A percentile compares a stretch with the other conserved stretches of the same genome.
Conservation (phyloP, 108 stramenopile genomes). For the Skeletonema potamos region DNA sequence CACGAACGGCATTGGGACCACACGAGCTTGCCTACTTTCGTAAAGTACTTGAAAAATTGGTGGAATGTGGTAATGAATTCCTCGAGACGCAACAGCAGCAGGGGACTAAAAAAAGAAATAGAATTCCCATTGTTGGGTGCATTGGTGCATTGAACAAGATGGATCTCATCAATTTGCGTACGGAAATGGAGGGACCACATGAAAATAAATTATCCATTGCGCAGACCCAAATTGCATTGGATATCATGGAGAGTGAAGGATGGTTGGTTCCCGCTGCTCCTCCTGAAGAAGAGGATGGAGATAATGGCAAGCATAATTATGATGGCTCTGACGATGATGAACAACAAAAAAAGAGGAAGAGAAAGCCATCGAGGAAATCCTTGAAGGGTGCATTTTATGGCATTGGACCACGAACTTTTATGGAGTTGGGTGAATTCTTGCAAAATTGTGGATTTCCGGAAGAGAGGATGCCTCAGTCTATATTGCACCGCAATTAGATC, state of each 20-base stretch:
- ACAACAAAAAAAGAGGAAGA: conserved; percentile 3
- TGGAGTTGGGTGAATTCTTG: conserved; percentile 62
- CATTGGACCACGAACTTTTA: conserved; percentile 65
- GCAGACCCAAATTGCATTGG: conserved; percentile 43
- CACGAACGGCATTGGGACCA: conserved; percentile 27
- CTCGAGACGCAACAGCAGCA: not conserved
- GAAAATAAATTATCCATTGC: conserved; percentile 41
- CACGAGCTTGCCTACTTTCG: conserved; percentile 62
- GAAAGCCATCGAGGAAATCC: conserved; percentile 22
- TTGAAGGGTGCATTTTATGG: conserved; percentile 38
- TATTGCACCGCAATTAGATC: conserved; percentile 55
- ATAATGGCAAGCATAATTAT: conserved; percentile 4
- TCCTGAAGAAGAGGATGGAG: conserved; percentile 23
- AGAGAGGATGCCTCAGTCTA: conserved; percentile 67
- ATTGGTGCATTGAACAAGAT: conserved; percentile 38
- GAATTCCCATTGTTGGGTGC: conserved; percentile 14
- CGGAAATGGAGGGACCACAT: conserved; percentile 50
- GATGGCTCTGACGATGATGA: not conserved
- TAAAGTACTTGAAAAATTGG: conserved; percentile 48
- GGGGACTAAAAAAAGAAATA: conserved; percentile 7
- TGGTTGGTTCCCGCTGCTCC: conserved; percentile 49
- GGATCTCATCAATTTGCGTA: conserved; percentile 64
- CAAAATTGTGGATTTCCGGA: conserved; percentile 49
- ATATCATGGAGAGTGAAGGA: conserved; percentile 23
- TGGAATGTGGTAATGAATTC: conserved; percentile 29